Base-by-base conservation (phyloP, 495 filamentous ascomycete species). In the Aspergillus coremiiformis region DNA sequence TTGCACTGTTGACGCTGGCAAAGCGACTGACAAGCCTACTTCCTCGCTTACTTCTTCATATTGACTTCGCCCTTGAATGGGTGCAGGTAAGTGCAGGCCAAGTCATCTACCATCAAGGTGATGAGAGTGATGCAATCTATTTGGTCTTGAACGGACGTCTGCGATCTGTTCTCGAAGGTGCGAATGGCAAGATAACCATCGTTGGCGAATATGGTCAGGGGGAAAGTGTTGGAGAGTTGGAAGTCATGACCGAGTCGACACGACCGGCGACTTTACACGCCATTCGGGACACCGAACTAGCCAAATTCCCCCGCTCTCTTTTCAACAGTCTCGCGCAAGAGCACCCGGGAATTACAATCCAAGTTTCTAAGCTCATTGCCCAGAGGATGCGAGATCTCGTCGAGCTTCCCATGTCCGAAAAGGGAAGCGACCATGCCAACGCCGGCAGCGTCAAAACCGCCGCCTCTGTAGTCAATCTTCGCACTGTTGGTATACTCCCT, bases 21-120 rank as follows among this genome's bases (percentile, higher is more conserved):
- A 98, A 98, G 71, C 74, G 93, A 30, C 67, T 98, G 39, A 96
- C 93, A 0, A 90, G 81, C 55, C 75, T 98, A 15, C 76, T 98
- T 2, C 94, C 94, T 6, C 83, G 87, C n/a, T 70, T 98, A 43
- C 88, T 98, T 53, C 78, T 95, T 4, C 94, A 98, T 59, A 96
- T 98, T 54, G 93, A 98, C 64, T 98, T 98, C 65, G 93, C 93
- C 6, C 75, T 98, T 3, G 93, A 98, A 67, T 98, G 94, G 94
- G 83, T 96, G 3, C 93, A 98, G 61, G 90, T 97, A 53, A 86
- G 86, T 69, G 89, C 93, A 4, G 90, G 94, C 4, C 89, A 97
- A 62, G 89, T 95, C 9, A 86, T 98, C 39, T 93, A 93, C 62
- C 86, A 95, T 62, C 88, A 96, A 68, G 84, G 83, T 3, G 92